These are phyloP conservation scores for Ophiocordyceps sinensis DNA, from an alignment of 2,329 filamentous ascomycete species.

Conservation along the genomic window DNA sequence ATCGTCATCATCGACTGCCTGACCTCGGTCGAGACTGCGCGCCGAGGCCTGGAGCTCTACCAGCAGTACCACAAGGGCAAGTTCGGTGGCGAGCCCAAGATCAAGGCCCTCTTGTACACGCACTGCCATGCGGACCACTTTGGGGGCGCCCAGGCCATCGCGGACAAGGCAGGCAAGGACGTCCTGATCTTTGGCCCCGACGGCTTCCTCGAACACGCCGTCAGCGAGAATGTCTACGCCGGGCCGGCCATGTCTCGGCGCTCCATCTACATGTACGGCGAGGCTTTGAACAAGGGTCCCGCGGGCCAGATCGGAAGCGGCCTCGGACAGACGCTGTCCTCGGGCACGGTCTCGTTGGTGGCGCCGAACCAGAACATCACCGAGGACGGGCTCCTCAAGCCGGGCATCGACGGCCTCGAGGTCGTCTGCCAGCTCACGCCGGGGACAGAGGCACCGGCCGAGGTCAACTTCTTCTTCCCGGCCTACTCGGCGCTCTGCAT, in stretches of 20 bases:
- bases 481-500: conserved; percentile 20
- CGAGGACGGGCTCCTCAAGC: conserved; percentile 13
- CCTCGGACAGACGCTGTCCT: conserved; percentile 17
- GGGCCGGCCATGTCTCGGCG: conserved; percentile 24
- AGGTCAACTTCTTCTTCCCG: conserved; percentile 26
- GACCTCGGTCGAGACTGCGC: conserved; percentile 19
- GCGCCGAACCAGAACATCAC: conserved; percentile 18
- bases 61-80: conserved; percentile 6
- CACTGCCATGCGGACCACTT: conserved; percentile 26
- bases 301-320: conserved; percentile 22
- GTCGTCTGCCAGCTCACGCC: conserved; percentile 26
- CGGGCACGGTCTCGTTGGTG: conserved; percentile 17
- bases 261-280: conserved; percentile 25
- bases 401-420: conserved; percentile 17
- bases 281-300: conserved; percentile 11
- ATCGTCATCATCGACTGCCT: conserved; percentile 24
- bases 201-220: conserved; percentile 22
- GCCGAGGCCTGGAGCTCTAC: conserved; percentile 19
- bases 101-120: conserved; percentile 23
- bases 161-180: conserved; percentile 2
- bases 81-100: conserved; percentile 5
- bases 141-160: conserved; percentile 12
- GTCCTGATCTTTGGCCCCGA: conserved; percentile 18
- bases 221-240: conserved; percentile 23
- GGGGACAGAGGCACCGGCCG: conserved; percentile 25